Conservation (phyloP, 805 yeast genomes). For the Kazachstania psychrophila region DNA sequence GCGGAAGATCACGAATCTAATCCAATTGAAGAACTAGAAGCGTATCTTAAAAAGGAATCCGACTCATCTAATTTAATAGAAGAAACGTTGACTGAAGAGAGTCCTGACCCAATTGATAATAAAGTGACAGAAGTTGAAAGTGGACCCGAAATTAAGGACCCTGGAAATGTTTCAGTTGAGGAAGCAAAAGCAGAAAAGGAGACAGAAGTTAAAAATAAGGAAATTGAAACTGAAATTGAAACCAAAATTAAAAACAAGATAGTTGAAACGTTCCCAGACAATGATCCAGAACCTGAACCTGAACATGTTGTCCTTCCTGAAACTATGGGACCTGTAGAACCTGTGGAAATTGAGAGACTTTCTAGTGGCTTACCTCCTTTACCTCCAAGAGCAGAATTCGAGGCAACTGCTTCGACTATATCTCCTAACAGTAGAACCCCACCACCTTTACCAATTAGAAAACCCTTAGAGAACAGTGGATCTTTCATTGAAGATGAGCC, state of each 20-base stretch:
- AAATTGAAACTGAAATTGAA: background rate
- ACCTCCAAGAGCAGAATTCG: slow-evolving; percentile 1
- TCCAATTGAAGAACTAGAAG: too few relatives aligned
- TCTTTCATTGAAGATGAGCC: background rate
- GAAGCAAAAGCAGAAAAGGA: background rate
- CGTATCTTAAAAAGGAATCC: too few relatives aligned
- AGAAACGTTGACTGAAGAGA: too few relatives aligned
- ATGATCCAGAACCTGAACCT: background rate
- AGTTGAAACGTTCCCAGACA: background rate
- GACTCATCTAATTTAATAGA: too few relatives aligned
- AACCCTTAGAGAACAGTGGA: background rate
- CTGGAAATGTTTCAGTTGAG: too few relatives aligned
- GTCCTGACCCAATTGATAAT: too few relatives aligned
- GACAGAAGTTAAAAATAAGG: background rate
- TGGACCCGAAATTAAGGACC: too few relatives aligned
- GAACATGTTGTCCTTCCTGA: background rate
- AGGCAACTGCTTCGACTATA: background rate
- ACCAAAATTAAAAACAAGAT: background rate
- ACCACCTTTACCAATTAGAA: slow-evolving; percentile 4
- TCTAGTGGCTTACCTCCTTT: background rate
- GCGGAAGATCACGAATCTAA: too few relatives aligned
- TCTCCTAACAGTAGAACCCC: background rate
- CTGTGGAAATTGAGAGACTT: background rate
- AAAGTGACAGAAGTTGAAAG: too few relatives aligned
- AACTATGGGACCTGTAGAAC: too few relatives aligned